Evolutionary conservation across 805 yeast species (phyloP).

Genomic region (Lipomyces spencermartinsiae): DNA sequence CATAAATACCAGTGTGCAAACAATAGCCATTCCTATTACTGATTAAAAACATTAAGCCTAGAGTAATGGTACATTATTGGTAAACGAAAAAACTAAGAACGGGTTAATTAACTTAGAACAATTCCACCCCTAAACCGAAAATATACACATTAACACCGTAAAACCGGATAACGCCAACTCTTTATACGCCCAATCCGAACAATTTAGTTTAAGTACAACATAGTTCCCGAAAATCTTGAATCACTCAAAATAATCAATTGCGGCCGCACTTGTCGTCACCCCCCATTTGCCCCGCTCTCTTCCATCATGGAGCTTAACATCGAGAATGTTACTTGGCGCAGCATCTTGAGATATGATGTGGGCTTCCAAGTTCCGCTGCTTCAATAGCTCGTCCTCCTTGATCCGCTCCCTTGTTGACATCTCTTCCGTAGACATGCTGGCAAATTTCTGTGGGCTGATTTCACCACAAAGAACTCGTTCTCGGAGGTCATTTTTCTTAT

Average conservation of each 20-base stretch:
- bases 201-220: neutral
- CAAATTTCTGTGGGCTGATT: conserved; percentile 43
- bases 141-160: neutral
- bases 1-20: too few relatives aligned
- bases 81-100: too few relatives aligned
- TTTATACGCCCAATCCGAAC: neutral
- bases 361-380: conserved; percentile 30
- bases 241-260: conserved; percentile 42
- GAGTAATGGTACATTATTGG: too few relatives aligned
- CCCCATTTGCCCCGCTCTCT: conserved; percentile 54
- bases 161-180: neutral
- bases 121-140: neutral
- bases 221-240: neutral
- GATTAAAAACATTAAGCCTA: too few relatives aligned
- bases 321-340: conserved; percentile 42
- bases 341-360: conserved; percentile 34
- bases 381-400: conserved; percentile 41
- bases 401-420: conserved; percentile 42
- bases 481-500: conserved; percentile 39
- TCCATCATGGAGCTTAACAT: conserved; percentile 46
- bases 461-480: conserved; percentile 41
- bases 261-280: conserved; percentile 51
- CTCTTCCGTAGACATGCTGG: conserved; percentile 43
- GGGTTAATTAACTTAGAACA: too few relatives aligned
- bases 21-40: too few relatives aligned